Conservation (phyloP, 345 rosid species). For the Streptanthus diversifolius region DNA sequence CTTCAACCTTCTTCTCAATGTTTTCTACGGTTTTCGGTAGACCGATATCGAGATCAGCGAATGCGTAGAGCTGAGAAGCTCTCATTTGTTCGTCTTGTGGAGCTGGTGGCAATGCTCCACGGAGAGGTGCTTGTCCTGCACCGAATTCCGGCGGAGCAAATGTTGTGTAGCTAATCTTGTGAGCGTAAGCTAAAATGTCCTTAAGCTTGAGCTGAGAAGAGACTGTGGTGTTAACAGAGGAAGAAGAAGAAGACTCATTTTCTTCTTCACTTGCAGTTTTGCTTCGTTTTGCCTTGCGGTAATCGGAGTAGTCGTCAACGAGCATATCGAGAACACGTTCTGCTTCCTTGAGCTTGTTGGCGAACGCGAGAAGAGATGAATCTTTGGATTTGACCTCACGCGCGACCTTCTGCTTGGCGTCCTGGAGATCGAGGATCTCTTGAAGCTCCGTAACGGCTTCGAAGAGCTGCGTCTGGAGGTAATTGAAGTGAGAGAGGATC, state of each 20-base stretch:
- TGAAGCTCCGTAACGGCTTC: slow-evolving; percentile 88
- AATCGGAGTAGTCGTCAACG: slow-evolving; percentile 79
- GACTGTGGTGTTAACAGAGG: slow-evolving; percentile 51
- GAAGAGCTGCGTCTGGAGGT: slow-evolving; percentile 86
- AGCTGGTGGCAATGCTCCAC: slow-evolving; percentile 93
- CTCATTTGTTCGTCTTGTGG: slow-evolving; percentile 99
- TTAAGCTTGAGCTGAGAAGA: slow-evolving; percentile 71
- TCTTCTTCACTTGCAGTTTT: slow-evolving; percentile 33
- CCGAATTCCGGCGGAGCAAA: slow-evolving; percentile 95
- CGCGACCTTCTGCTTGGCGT: slow-evolving; percentile 57
- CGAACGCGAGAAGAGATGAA: slow-evolving; percentile 55
- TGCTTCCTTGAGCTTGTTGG: slow-evolving; percentile 70
- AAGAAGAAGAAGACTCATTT: slow-evolving; percentile 27
- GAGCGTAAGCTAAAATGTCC: slow-evolving; percentile 78
- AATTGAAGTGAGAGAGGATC: slow-evolving; percentile 53
- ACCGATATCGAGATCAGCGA: slow-evolving; percentile 88
- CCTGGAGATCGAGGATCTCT: slow-evolving; percentile 93
- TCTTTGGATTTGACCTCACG: slow-evolving; percentile 63
- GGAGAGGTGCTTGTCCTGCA: slow-evolving; percentile 83
- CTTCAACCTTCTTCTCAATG: slow-evolving; percentile 59
- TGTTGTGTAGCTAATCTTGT: slow-evolving; percentile 87
- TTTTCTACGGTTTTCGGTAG: slow-evolving; percentile 55
- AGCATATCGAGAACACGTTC: slow-evolving; percentile 81
- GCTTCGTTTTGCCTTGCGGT: slow-evolving; percentile 60
- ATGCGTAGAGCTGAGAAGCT: slow-evolving; percentile 74